Conservation (phyloP, 73 alveolate species). For the Uronychia binucleata region DNA sequence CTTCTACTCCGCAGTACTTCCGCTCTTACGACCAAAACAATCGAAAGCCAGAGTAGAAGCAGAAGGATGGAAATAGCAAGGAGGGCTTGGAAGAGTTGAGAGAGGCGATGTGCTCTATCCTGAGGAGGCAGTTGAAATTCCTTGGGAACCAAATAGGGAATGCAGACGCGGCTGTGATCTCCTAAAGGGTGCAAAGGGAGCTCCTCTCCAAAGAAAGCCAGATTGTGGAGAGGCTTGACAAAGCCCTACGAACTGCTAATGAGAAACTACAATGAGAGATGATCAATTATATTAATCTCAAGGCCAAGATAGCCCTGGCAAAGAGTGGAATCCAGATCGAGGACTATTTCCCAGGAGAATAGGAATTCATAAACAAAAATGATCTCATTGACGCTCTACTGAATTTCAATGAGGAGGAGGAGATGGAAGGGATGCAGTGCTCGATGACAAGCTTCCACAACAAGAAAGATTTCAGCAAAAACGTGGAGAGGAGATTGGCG, state of each 20-base stretch:
- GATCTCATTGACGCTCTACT: neutral
- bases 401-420: neutral
- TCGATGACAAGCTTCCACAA: neutral
- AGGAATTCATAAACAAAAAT: neutral
- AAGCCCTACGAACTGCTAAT: conserved; percentile 38
- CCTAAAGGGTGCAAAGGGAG: neutral
- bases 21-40: neutral
- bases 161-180: neutral
- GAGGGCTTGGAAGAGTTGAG: neutral
- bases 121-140: neutral
- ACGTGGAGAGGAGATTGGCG: neutral
- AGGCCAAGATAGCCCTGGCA: conserved; percentile 26
- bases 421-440: neutral
- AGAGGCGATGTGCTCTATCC: neutral
- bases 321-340: conserved; percentile 28
- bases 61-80: neutral
- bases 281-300: conserved; percentile 37
- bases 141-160: conserved; percentile 11
- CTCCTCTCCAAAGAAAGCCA: conserved; percentile 6
- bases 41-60: neutral
- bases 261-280: conserved; percentile 33
- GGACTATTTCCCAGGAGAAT: neutral
- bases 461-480: neutral
- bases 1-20: neutral
- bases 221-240: conserved; percentile 13